Conservation (phyloP, 176 grass and related monocot genomes). For the Stipa capillata region DNA sequence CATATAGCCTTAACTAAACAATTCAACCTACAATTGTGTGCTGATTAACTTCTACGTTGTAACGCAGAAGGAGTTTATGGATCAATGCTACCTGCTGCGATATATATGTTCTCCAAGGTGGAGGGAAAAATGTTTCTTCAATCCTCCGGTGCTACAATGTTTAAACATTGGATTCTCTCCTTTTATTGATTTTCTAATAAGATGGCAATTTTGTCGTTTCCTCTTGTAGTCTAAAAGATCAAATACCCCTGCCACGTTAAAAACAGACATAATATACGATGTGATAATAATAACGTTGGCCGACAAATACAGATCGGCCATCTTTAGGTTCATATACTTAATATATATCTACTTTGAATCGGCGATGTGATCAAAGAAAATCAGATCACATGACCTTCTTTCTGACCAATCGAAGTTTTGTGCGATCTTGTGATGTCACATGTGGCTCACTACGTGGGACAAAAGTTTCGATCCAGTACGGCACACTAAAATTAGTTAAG, state of each 20-base stretch:
- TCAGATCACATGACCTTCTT: slow-evolving; percentile 7
- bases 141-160: neutral
- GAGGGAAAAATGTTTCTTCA: neutral
- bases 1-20: neutral
- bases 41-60: neutral
- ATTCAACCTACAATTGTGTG: neutral
- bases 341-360: neutral
- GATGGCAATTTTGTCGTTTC: slow-evolving; percentile 7
- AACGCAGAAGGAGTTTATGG: neutral
- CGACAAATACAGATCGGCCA: neutral
- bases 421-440: slow-evolving; percentile 20
- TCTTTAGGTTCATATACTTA: neutral
- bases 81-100: neutral
- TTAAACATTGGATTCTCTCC: slow-evolving; percentile 16
- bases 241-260: neutral
- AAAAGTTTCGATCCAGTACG: slow-evolving; percentile 13
- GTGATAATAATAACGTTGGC: neutral
- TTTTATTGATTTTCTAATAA: neutral
- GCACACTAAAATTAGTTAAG: neutral
- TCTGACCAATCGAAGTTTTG: slow-evolving; percentile 30
- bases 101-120: neutral
- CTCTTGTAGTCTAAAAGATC: neutral
- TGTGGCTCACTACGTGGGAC: slow-evolving; percentile 1
- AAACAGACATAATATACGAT: neutral
- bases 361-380: neutral